Evolutionary conservation across 2,329 filamentous ascomycete genomes (phyloP), one percentile per base, ranked within the genome.

Genomic region (Raffaelea arxii): DNA sequence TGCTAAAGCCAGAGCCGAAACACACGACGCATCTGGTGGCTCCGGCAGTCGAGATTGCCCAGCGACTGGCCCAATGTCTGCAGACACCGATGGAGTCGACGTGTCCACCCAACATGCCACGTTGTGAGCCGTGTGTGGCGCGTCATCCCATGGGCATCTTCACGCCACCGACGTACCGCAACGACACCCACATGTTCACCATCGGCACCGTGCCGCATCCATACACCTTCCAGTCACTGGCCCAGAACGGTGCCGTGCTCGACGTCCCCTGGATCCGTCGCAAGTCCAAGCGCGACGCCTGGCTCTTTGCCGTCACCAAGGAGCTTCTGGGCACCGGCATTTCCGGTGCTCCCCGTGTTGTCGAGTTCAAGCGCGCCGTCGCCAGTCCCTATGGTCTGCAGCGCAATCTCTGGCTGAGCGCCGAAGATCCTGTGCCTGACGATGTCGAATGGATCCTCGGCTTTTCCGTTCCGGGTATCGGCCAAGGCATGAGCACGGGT

Each of bases 171-270:
- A 67, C 74, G 18, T 92, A 87, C 63, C 75, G 75, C 46, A 95
- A 96, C 62, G 75, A 74, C 4, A 81, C 82, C 14, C 72, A 71
- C 2, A 60, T 84, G 16, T 97, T 89, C 67, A 88, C 84, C 3
- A 86, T 98, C 52, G 89, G 84, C 49, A 86, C 82, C 1, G 83
- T 97, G 12, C 91, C 91, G 0, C 92, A 98, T 61, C 92, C 92
- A 0, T 94, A 89, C 69, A 96, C 90, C 2, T 72, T 88, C 37
- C 76, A 81, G 46, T 77, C 80, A 12, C 69, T 97, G 18, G 73
- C 79, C 49, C 74, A 79, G 52, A 74, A 79, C 48, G 72, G 77
- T 36, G 71, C 78, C 3, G 66, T 72, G 2, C 68, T 86, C 42
- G 82, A 82, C 41, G 65, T 82, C 2, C 63, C 70, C 7, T 84